Base-by-base conservation (phyloP, 129 eudicot species). In the Saposhnikovia divaricata region DNA sequence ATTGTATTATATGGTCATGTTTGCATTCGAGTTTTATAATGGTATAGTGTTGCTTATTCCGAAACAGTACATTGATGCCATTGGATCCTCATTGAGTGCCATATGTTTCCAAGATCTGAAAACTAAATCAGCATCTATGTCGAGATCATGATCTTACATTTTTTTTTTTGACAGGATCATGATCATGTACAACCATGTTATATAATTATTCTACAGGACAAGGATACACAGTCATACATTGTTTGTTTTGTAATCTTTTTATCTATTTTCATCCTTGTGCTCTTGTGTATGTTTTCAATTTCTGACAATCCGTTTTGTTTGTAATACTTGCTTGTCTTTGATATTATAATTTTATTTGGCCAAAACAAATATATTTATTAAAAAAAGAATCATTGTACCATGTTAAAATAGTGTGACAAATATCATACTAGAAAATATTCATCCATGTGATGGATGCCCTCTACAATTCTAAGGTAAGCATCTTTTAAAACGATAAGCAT, bases 101-200 rank as follows among this genome's bases (percentile, higher is more conserved):
- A 73, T 15, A 73, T 73, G 55, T 42, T 73, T 23, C 77, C 77
- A 42, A 73, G 77, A 73, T 73, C 38, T 73, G 51, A 73, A 43
- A 44, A 70, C 3, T 39, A 71, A 39, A 71, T 1, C 75, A 71
- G 75, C 23, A 28, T 76, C 79, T 76, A 34, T 47, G 66, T 31
- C 7, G 45, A 43, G n/a, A 15, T 19, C 42, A 76, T 47, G 45
- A 46, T 47, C 37, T 45, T 13, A 74, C 37, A 3, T 27, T 34
- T 34, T 34, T 34, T 2, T 34, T 34, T 34, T 34, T 34, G 37
- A 34, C 1, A 34, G 37, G 37, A 34, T 34, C 37, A 34, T 34
- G 37, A 34, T 34, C 37, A 3, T 45, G 23, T 42, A 38, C 25
- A 72, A 72, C 27, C 9, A 46, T 43, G 43, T 45, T 23, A 25